Base-by-base conservation (phyloP, 2,329 filamentous ascomycete species). In the Fulvia fulva region DNA sequence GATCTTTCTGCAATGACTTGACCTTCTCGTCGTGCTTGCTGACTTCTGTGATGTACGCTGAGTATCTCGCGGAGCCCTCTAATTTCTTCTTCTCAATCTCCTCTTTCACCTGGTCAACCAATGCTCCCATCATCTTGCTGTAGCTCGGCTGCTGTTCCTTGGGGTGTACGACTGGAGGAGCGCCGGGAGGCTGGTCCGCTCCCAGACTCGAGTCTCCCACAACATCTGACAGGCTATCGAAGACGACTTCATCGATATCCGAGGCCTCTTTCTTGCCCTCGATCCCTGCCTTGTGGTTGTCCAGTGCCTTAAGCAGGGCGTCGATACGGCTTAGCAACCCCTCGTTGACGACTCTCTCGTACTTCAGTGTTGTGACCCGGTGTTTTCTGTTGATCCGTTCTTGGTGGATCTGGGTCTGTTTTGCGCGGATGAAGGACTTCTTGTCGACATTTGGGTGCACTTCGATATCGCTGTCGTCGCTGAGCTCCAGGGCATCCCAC, bases 371-470 rank as follows among this genome's bases (percentile, higher is more conserved):
- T 68, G 89, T 87, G 73, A 99, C 97, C 70, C 96, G 88, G 68
- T 89, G 86, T 73, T 89, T 90, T 57, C 94, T 88, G 70, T 95
- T 88, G 66, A 87, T 81, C 56, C 94, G 88, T 73, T 97, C 88
- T 71, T 92, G 86, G 75, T 99, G 94, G 69, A 99, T 99, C 77
- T 99, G 92, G 68, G 87, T 88, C 79, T 97, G 94, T 78, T 99
- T 99, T 65, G 94, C 95, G 65, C 93, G 90, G 74, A 99, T 99
- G 76, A 99, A 99, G 61, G 93, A 97, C 53, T 88, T 86, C 76
- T 99, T 99, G 79, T 99, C 94, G 73, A 99, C 94, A 73, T 99
- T 99, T 60, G 94, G 94, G 76, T 99, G 94, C 53, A 97, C 94
- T 78, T 99, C 94, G 69, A 99, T 87, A 71, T 99, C 94, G 53